Evolutionary conservation across 805 yeast species (phyloP).

Genomic region (Metschnikowia baotianmanensis): DNA sequence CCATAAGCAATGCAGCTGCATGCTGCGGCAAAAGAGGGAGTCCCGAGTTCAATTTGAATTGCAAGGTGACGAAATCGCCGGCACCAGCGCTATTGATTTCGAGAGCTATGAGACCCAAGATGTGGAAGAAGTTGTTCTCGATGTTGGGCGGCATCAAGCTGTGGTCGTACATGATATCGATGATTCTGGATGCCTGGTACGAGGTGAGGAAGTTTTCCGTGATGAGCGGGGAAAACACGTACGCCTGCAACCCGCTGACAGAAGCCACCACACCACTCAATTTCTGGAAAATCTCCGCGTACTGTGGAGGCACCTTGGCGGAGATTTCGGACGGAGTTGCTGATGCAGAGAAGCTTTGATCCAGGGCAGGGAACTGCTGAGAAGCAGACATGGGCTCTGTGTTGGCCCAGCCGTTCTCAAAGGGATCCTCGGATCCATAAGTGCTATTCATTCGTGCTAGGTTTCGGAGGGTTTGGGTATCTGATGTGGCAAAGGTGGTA

Average conservation of each 20-base stretch:
- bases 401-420: conserved; percentile 41
- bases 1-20: conserved; percentile 10
- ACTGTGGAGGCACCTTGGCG: conserved; percentile 29
- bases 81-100: conserved; percentile 42
- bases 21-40: conserved; percentile 36
- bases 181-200: conserved; percentile 31
- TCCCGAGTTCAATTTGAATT: conserved; percentile 28
- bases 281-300: conserved; percentile 15
- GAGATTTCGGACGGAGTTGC: conserved; percentile 16
- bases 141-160: conserved; percentile 30
- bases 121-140: conserved; percentile 31
- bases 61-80: conserved; percentile 44
- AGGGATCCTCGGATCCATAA: conserved; percentile 30
- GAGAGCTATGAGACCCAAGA: conserved; percentile 40
- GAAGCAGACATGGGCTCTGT: conserved; percentile 7
- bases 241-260: conserved; percentile 29
- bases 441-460: conserved; percentile 14
- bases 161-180: conserved; percentile 37
- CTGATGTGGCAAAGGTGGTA: too few relatives aligned
- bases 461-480: neutral
- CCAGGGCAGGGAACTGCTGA: conserved; percentile 5
- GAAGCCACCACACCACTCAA: conserved; percentile 23
- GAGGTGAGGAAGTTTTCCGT: conserved; percentile 25
- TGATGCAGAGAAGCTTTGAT: conserved; percentile 7
- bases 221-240: conserved; percentile 29